Evolutionary conservation across 2,329 filamentous ascomycete species (phyloP), one percentile per base, ranked within the genome.

Genomic region (Hypoxylon sp.): DNA sequence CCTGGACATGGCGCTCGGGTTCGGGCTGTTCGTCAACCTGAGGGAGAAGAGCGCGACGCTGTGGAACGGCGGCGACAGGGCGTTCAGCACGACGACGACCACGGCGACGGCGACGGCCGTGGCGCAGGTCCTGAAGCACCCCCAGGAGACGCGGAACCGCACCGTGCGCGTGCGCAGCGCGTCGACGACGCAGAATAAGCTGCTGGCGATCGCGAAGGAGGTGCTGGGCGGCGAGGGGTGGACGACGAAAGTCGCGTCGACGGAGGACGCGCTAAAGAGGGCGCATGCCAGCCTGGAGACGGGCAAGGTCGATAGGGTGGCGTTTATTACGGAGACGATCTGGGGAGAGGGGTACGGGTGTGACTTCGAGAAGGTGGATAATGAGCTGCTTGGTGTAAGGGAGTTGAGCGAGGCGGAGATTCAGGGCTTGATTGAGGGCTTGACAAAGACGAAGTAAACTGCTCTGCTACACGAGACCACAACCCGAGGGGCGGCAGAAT

Each of bases 141-240:
- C 80, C 0, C 75, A 79, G 1, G 74, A 79, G 51, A 86, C 84
- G 0, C 80, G 76, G 62, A 88, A 89, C 70, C 77, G 82, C 49
- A 80, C 82, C 62, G 73, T 89, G 24, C 84, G 81, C 62, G 71
- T 88, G 10, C 80, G 82, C 10, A 83, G 80, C 2, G 82, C 84
- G 53, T 77, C 78, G 13, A 79, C 81, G 0, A 82, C 80, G 0
- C 84, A 87, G 72, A 81, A 81, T 2, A 77, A 86, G 50, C 73
- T 89, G 1, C 70, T 87, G 2, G 74, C 62, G 26, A 50, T 67
- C 2, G 68, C 65, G 1, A 69, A 72, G 55, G 73, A 73, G 57
- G 59, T 55, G 19, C 60, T 64, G n/a, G 70, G 70, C 1, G 5
- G 56, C 13, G 59, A 69, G 2, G 71, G 68, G 26, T 72, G 76